Conservation (phyloP, 345 rosid species). For the Sisymbrium irio region DNA sequence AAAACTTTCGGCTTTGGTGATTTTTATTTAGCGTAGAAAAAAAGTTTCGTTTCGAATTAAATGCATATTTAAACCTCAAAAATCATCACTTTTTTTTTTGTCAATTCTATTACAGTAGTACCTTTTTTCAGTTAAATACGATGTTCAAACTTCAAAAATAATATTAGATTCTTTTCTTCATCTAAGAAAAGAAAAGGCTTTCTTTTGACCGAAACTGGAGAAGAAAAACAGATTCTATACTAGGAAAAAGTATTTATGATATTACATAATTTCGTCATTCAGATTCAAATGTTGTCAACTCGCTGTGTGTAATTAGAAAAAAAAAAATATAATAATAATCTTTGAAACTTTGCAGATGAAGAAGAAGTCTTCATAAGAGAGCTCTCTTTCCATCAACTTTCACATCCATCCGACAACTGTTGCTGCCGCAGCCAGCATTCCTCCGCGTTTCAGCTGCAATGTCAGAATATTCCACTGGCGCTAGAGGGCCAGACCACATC, state of each 20-base stretch:
- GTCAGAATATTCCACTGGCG: neutral
- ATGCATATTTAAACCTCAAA: neutral
- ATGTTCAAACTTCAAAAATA: neutral
- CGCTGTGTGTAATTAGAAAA: neutral
- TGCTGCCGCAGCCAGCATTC: neutral
- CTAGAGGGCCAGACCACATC: neutral
- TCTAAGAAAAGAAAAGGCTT: neutral
- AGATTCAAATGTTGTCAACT: neutral
- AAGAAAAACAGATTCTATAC: neutral
- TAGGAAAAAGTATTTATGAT: neutral
- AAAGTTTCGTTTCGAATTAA: neutral
- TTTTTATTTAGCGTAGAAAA: neutral
- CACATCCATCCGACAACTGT: neutral
- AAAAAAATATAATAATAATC: neutral
- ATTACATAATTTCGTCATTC: neutral
- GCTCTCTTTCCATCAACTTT: neutral
- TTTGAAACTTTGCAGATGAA: neutral
- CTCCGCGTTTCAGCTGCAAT: neutral
- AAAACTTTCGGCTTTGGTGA: slow-evolving; percentile 6
- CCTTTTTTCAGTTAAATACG: neutral
- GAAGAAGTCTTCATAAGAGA: neutral
- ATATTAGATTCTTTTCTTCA: neutral
- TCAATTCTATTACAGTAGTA: neutral
- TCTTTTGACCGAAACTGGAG: neutral
- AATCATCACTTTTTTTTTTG: neutral